Base-by-base conservation (phyloP, 345 rosid genomes). In the Gossypium stocksii region DNA sequence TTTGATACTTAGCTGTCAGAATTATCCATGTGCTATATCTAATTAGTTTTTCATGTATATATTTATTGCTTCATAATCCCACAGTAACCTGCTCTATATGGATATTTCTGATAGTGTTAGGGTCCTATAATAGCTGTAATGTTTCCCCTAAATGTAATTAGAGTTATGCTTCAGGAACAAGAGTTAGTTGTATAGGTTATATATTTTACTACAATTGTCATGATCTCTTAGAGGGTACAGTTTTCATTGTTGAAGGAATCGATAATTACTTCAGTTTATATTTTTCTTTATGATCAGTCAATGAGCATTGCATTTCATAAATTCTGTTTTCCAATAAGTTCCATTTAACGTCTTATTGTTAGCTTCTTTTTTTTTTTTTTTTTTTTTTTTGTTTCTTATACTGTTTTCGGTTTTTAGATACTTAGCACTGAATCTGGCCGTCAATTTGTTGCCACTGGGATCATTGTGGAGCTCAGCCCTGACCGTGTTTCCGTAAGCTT, bases 401-500 rank as follows among this genome's bases (percentile, higher is more conserved):
- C 72, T 20, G 43, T 22, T 66, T 63, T 64, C 74, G 54, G 59
- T 56, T 15, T 83, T 19, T 82, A 95, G 99, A 83, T 90, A 74
- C 93, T 95, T 74, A 86, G 91, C 75, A 82, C 88, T 11, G 90
- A 89, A 83, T 79, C 87, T 72, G 79, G 85, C 80, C 80, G 54
- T 62, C 89, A 82, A 80, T 77, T 83, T 57, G 79, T 91, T 77
- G 88, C 98, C 75, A 93, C 87, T 79, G 99, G 99, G 46, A 74
- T 82, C 71, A 77, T 95, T 77, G 76, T 88, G 62, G 99, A 93
- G 69, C 87, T 91, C 74, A 87, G 87, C 76, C 84, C 77, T 48
- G 75, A 51, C 81, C 97, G 83, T 79, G 91, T 95, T 82, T 87
- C 95, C 59, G 99, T 95, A 89, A 89, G 98, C 34, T 56, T 46